A percentile compares a stretch with the other conserved stretches of the same genome.
Conservation (phyloP, 1,284 basidiomycete genomes). For the Ceratobasidium sp. region DNA sequence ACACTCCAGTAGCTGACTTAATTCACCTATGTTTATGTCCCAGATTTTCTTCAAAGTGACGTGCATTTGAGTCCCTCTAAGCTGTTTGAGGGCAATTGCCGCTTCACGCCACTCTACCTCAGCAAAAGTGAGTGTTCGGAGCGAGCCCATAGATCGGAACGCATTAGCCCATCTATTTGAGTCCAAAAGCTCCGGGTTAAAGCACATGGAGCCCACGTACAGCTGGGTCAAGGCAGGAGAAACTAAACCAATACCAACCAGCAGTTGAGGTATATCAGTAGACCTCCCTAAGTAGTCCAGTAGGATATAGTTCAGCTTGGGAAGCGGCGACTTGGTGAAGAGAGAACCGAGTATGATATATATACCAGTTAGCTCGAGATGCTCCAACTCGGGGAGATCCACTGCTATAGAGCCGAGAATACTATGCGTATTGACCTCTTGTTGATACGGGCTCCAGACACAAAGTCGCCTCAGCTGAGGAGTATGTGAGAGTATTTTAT, state of each 20-base stretch:
- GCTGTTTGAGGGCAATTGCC: neutral
- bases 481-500: constrained; percentile 1
- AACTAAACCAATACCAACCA: neutral
- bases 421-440: neutral
- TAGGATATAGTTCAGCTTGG: neutral
- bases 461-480: neutral
- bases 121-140: neutral
- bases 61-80: neutral
- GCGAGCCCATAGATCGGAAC: neutral
- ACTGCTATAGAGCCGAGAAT: neutral
- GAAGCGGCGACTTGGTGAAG: neutral
- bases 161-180: neutral
- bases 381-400: neutral
- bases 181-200: no score
- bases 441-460: neutral
- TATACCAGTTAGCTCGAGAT: neutral
- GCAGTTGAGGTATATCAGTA: neutral
- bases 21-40: neutral
- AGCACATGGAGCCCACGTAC: neutral
- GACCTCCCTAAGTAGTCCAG: neutral
- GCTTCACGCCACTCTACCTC: constrained; percentile 11
- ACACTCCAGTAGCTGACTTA: neutral
- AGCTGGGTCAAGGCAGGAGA: neutral
- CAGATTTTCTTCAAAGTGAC: neutral
- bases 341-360: neutral